Conservation (phyloP, 1,284 basidiomycete species). For the Termitomyces sp. region DNA sequence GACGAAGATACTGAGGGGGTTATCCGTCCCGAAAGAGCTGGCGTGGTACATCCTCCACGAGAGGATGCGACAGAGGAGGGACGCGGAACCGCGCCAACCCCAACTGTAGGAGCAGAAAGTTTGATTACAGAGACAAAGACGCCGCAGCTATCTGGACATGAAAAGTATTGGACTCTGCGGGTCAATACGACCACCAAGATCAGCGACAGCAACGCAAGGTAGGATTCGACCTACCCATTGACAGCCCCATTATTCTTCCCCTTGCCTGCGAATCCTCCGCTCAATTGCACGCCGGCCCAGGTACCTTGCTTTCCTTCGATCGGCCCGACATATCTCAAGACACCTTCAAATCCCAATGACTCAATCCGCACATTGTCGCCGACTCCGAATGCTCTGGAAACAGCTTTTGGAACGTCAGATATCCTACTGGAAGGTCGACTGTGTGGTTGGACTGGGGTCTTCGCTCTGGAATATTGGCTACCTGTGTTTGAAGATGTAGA, state of each 20-base stretch:
- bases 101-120: constrained; percentile 72
- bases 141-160: constrained; percentile 81
- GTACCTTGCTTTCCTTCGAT: constrained; percentile 83
- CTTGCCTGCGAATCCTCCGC: constrained; percentile 80
- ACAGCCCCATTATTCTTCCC: constrained; percentile 96
- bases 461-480: constrained; percentile 32
- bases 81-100: constrained; percentile 45
- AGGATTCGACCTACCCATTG: constrained; percentile 60
- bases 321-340: constrained; percentile 71
- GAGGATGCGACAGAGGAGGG: constrained; percentile 81
- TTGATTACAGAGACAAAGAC: constrained; percentile 86
- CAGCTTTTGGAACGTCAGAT: constrained; percentile 49
- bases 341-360: constrained; percentile 81
- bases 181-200: neutral
- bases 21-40: constrained; percentile 37
- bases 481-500: constrained; percentile 32
- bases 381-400: constrained; percentile 51
- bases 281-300: constrained; percentile 91
- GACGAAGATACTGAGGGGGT: constrained; percentile 42
- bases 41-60: constrained; percentile 53
- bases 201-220: neutral
- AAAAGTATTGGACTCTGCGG: constrained; percentile 78
- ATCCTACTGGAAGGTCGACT: constrained; percentile 61
- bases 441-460: constrained; percentile 48
- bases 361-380: constrained; percentile 84